A percentile compares a stretch with the other conserved stretches of the same genome.
phyloP scores from a whole-genome alignment of 495 filamentous ascomycete species.

The Podospora sp. region DNA sequence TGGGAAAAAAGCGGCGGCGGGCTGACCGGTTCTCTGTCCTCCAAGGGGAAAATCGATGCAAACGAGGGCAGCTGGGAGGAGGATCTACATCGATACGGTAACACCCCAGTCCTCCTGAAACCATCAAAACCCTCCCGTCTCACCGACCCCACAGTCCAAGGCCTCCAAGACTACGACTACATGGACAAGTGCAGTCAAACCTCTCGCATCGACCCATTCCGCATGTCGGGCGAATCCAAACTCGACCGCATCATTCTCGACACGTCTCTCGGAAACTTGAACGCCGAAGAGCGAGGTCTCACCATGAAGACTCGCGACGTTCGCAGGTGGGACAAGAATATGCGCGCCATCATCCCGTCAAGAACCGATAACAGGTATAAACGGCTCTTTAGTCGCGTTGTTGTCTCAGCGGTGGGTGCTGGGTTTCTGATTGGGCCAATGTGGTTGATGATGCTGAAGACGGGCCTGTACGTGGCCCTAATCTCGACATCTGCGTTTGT shows the following conservation, averaged over 20 bases:
- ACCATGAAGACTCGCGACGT: too few relatives aligned
- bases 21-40: too few relatives aligned
- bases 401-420: constrained; percentile 1
- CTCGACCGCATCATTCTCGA: not conserved
- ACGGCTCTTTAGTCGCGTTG: not conserved
- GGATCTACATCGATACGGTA: too few relatives aligned
- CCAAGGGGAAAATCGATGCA: too few relatives aligned
- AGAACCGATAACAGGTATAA: too few relatives aligned
- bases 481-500: constrained; percentile 10
- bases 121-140: too few relatives aligned
- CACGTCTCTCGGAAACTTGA: not conserved
- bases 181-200: not conserved
- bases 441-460: constrained; percentile 12
- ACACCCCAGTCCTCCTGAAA: too few relatives aligned
- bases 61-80: too few relatives aligned
- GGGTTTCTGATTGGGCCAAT: constrained; percentile 18
- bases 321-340: too few relatives aligned
- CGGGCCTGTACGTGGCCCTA: not conserved
- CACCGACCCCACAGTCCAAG: not conserved
- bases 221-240: not conserved
- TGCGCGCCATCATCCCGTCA: too few relatives aligned
- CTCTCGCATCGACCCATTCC: not conserved
- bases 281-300: too few relatives aligned
- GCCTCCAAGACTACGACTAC: constrained; percentile 4
- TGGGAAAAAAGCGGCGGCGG: too few relatives aligned